Evolutionary conservation across 164 flowering plant genomes (phyloP), one percentile per base, ranked within the genome.

Genomic region (Pachysandra terminalis): DNA sequence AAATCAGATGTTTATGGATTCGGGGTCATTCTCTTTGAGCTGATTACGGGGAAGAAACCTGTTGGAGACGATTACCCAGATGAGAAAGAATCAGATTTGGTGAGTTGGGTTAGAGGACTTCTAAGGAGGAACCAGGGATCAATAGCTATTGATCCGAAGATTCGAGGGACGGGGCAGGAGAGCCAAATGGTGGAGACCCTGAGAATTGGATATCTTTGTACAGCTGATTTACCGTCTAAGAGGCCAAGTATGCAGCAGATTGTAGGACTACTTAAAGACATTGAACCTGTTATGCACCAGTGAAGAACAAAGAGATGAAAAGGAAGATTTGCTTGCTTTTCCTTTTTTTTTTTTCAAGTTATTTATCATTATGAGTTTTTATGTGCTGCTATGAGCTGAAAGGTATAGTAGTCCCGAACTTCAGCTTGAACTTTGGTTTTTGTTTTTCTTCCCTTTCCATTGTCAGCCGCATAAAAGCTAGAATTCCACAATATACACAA

Each of bases 231-330:
- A 68, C 98, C 98, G 1, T 73, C 81, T 0, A 92, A 90, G 78
- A 75, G 98, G 57, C 98, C 98, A 28, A 85, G 84, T 64, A 92
- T 92, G 98, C 98, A 92, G 58, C 98, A 92, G 71, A 81, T 92
- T 22, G 98, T 92, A 45, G 98, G 98, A 32, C 88, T 92, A 55
- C 85, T 92, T 55, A 92, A 92, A 72, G 98, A 91, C 63, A 52
- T 52, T 16, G 55, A 52, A 16, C 55, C 55, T 52, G n/a, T 52
- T 17, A 7, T 52, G 55, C 55, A 52, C 17, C 55, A 52, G 22
- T 52, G 55, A 52, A 52, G 55, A 16, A 52, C 17, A 52, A 52
- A 17, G 5, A 19, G 22, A 5, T 13, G 55, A 52, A 52, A 17
- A 52, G 55, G 2, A 52, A n/a, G n/a, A 19, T 17, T 52, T 16